Percentiles rank a stretch among this genome's conserved stretches.
Conservation (phyloP, 768 basidiomycete genomes). For the Royoungia palumana region DNA sequence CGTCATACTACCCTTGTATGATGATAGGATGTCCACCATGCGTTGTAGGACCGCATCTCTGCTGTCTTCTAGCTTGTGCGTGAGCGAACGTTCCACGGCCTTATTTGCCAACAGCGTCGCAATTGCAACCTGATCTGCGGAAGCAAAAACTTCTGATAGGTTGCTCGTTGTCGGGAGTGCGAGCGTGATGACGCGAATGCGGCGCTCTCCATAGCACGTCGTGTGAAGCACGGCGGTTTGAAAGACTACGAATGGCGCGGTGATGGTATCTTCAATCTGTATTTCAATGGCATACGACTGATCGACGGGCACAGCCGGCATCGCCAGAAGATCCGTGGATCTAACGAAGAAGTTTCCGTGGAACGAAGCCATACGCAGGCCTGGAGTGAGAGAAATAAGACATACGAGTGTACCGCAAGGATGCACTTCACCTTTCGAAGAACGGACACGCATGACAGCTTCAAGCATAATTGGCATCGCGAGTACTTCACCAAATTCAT, state of each 20-base stretch:
- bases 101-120: constrained; percentile 85
- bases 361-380: constrained; percentile 94
- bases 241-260: constrained; percentile 86
- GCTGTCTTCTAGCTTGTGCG: constrained; percentile 85
- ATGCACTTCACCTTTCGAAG: constrained; percentile 73
- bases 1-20: constrained; percentile 97
- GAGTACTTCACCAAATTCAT: constrained; percentile 91
- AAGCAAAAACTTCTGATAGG: constrained; percentile 85
- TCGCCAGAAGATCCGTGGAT: constrained; percentile 92
- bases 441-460: constrained; percentile 96
- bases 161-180: constrained; percentile 86
- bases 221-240: constrained; percentile 95
- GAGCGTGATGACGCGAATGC: constrained; percentile 86
- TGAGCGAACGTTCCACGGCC: constrained; percentile 84
- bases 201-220: constrained; percentile 87
- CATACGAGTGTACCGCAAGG: background rate
- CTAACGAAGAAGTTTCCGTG: constrained; percentile 99
- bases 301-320: constrained; percentile 95
- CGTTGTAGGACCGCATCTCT: constrained; percentile 82
- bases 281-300: constrained; percentile 96
- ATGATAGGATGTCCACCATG: constrained; percentile 76
- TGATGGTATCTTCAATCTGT: constrained; percentile 92
- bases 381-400: constrained; percentile 33
- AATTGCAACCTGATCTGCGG: constrained; percentile 86
- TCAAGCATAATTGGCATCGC: constrained; percentile 95